A percentile compares a stretch with the other conserved stretches of the same genome.
phyloP scores from a whole-genome alignment of 306 rosid genomes.

The Glycine soja region DNA sequence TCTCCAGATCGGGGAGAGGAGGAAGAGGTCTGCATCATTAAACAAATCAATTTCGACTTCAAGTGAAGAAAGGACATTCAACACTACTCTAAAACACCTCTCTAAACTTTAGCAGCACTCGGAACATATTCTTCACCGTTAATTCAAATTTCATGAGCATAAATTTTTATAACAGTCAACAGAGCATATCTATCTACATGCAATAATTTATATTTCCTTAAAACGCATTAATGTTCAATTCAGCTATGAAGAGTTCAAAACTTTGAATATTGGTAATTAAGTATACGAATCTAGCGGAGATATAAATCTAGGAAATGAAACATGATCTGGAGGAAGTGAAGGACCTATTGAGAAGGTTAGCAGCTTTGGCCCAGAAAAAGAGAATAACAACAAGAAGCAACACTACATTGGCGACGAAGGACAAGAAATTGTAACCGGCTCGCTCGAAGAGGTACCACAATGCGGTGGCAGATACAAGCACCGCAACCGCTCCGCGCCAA shows the following conservation, averaged over 20 bases:
- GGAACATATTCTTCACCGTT: neutral
- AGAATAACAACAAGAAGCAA: conserved; percentile 87
- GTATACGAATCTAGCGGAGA: neutral
- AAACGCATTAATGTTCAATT: neutral
- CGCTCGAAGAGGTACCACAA: conserved; percentile 88
- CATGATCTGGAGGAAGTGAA: neutral
- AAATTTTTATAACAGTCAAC: conserved; percentile 8
- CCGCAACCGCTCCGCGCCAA: conserved; percentile 68
- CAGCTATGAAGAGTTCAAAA: neutral
- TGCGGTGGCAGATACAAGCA: conserved; percentile 66
- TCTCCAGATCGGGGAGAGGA: conserved; percentile 94
- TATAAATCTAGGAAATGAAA: conserved; percentile 1
- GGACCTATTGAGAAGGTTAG: conserved; percentile 93
- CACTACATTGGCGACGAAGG: conserved; percentile 87
- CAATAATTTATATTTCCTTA: neutral
- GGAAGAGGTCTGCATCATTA: conserved; percentile 82
- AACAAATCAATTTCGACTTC: conserved; percentile 33
- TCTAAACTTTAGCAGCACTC: neutral
- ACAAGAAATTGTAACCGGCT: conserved; percentile 82
- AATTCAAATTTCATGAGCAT: neutral
- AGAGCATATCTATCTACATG: neutral
- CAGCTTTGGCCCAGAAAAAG: conserved; percentile 96
- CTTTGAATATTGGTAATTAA: neutral
- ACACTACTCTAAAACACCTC: neutral
- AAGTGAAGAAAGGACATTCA: neutral